Conservation (phyloP, 2,329 filamentous ascomycete species). For the Neopestalotiopsis rosae region DNA sequence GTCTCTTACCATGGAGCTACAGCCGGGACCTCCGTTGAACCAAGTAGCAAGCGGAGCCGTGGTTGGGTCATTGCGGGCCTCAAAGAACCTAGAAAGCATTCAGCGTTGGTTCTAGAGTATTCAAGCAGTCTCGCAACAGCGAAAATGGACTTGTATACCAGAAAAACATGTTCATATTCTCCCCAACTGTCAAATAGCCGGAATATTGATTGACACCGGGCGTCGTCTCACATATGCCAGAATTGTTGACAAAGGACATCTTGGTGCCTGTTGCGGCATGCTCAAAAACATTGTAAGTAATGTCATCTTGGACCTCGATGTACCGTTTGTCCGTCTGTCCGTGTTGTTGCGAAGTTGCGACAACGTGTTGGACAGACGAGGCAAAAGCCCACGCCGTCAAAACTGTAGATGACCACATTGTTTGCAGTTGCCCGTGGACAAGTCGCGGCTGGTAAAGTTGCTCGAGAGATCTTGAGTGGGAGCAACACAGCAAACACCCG, state of each 20-base stretch:
- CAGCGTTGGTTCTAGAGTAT: not conserved
- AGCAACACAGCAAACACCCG: not conserved
- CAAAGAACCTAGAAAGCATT: slow-evolving; percentile 44
- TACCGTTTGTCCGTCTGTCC: slow-evolving; percentile 18
- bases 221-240: slow-evolving; percentile 54
- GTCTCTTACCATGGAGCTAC: slow-evolving; percentile 50
- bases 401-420: not conserved
- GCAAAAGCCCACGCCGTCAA: slow-evolving; percentile 6
- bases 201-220: slow-evolving; percentile 53
- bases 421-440: not conserved
- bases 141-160: slow-evolving; percentile 21
- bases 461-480: not conserved
- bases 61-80: slow-evolving; percentile 55
- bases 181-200: slow-evolving; percentile 52
- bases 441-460: not conserved
- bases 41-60: slow-evolving; percentile 65
- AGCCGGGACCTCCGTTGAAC: slow-evolving; percentile 67
- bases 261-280: slow-evolving; percentile 48
- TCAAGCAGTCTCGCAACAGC: no score
- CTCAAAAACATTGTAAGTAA: slow-evolving; percentile 47
- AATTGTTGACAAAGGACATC: slow-evolving; percentile 54
- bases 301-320: slow-evolving; percentile 11
- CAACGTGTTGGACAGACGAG: not conserved
- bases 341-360: not conserved
- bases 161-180: slow-evolving; percentile 23